Evolutionary conservation across 176 grass and related monocot species (phyloP).

Genomic region (Triticum urartu): DNA sequence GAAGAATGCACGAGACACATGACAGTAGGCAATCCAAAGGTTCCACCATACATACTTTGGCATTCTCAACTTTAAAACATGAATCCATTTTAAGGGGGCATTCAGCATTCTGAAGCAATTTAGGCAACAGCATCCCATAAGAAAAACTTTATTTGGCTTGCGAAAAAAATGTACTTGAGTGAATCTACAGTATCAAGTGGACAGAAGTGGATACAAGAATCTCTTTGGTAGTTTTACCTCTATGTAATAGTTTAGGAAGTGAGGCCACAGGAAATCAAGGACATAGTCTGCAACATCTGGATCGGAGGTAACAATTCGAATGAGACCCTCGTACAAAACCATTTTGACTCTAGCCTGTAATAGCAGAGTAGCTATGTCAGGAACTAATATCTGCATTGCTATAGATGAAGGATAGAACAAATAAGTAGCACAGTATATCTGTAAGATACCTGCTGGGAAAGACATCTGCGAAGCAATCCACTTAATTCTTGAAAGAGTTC

Average conservation of each 20-base stretch:
- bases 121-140: constrained; percentile 31
- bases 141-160: constrained; percentile 16
- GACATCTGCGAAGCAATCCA: constrained; percentile 80
- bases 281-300: constrained; percentile 49
- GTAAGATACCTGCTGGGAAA: constrained; percentile 69
- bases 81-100: constrained; percentile 63
- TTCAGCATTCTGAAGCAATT: constrained; percentile 54
- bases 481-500: constrained; percentile 79
- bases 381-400: neutral
- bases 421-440: neutral
- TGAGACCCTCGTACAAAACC: constrained; percentile 65
- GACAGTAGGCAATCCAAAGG: constrained; percentile 71
- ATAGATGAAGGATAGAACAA: constrained; percentile 20
- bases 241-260: constrained; percentile 71
- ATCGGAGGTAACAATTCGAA: constrained; percentile 60
- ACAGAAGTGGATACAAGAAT: constrained; percentile 6
- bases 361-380: constrained; percentile 28
- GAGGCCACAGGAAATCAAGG: constrained; percentile 79
- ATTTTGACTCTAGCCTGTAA: constrained; percentile 79
- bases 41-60: constrained; percentile 65
- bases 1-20: constrained; percentile 65
- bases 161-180: constrained; percentile 25
- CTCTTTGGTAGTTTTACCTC: constrained; percentile 47
- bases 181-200: neutral
- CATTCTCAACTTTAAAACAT: constrained; percentile 69